Evolutionary conservation across 2,329 filamentous ascomycete genomes (phyloP).

Genomic region (Diaporthe caulivora): DNA sequence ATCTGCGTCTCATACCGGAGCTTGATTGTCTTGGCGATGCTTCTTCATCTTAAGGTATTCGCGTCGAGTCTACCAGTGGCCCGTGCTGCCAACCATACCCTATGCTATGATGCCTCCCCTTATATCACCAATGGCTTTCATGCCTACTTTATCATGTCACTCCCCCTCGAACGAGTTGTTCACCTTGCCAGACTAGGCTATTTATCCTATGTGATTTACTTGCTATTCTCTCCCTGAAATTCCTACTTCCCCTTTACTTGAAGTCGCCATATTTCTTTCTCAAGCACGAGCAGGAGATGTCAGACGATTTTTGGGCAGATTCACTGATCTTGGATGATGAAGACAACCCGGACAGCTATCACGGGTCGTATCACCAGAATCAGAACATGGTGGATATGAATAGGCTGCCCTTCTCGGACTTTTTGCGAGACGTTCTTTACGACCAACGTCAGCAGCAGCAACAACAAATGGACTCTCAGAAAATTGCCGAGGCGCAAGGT

Average conservation of each 20-base stretch:
- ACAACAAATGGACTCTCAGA: slow-evolving; percentile 51
- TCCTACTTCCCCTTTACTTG: background rate
- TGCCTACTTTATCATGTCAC: background rate
- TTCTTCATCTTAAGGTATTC: slow-evolving; percentile 24
- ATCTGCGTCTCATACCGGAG: background rate
- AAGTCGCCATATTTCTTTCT: background rate
- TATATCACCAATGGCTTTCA: background rate
- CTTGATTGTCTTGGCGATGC: slow-evolving; percentile 13
- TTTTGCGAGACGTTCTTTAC: slow-evolving; percentile 64
- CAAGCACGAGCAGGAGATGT: background rate
- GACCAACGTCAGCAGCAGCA: slow-evolving; percentile 45
- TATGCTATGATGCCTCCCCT: slow-evolving; percentile 7
- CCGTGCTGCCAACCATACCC: background rate
- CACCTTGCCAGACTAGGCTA: background rate
- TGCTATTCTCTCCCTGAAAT: background rate
- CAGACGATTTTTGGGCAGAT: background rate
- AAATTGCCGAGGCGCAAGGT: slow-evolving; percentile 54
- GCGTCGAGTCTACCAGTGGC: background rate
- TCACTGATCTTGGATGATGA: slow-evolving; percentile 35
- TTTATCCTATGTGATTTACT: too few relatives aligned
- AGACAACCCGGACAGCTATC: slow-evolving; percentile 40
- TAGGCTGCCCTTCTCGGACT: slow-evolving; percentile 61
- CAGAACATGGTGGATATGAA: slow-evolving; percentile 47
- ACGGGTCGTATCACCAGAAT: slow-evolving; percentile 37
- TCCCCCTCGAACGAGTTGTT: background rate